These are phyloP conservation scores for Xylariaceae sp. DNA, from an alignment of 2,329 filamentous ascomycete species.

Conservation along the genomic window DNA sequence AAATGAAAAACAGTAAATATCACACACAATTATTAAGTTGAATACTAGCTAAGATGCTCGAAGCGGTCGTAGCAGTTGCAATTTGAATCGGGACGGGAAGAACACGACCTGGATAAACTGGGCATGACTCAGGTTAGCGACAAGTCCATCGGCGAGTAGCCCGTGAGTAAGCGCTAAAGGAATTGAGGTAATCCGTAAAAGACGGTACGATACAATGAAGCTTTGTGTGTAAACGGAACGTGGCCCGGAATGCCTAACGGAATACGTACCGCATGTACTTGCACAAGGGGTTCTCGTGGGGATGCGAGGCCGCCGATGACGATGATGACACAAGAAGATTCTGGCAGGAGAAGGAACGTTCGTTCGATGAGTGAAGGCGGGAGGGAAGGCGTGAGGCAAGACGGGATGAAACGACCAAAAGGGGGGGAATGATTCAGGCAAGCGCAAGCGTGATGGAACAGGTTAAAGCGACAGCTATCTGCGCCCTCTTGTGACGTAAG, in stretches of 20 bases:
- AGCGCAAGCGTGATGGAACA: too few relatives aligned
- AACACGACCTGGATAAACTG: conserved; percentile 18
- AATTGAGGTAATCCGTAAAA: neutral
- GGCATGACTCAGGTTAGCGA: conserved; percentile 11
- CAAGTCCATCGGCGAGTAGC: conserved; percentile 1
- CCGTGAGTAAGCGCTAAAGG: conserved; percentile 1
- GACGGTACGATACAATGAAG: neutral
- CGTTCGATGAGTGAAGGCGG: neutral
- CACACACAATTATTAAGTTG: neutral
- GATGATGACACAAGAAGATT: neutral
- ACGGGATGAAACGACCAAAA: neutral
- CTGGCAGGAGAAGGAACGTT: neutral
- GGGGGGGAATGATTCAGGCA: too few relatives aligned
- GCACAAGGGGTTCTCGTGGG: neutral
- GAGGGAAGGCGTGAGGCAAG: neutral
- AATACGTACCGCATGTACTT: conserved; percentile 16
- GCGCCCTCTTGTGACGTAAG: too few relatives aligned
- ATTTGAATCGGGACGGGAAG: conserved; percentile 19
- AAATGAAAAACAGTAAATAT: neutral
- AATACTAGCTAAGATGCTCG: conserved; percentile 23
- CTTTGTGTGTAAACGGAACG: neutral
- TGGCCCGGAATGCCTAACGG: too few relatives aligned
- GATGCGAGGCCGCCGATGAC: neutral
- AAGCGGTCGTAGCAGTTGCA: conserved; percentile 18
- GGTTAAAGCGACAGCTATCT: too few relatives aligned